Evolutionary conservation across 352 stramenopile genomes (phyloP).

Genomic region (Phytophthora europaea): DNA sequence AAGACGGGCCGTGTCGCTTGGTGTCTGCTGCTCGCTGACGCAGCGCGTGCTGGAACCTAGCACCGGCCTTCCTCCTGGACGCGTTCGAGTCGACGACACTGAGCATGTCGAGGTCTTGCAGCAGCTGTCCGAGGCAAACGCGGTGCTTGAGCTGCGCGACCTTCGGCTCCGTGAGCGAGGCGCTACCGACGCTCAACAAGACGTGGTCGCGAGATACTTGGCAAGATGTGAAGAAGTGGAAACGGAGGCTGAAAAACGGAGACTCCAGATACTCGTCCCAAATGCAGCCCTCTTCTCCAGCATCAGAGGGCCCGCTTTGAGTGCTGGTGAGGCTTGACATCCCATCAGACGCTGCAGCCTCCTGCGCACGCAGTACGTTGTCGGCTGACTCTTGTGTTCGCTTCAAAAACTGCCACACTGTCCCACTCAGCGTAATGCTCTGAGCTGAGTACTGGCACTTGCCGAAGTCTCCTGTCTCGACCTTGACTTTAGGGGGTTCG

Average conservation of each 20-base stretch:
- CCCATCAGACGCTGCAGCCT: neutral
- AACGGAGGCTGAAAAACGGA: conserved; percentile 67
- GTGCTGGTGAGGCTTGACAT: neutral
- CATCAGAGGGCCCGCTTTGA: neutral
- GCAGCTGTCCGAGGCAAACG: conserved; percentile 64
- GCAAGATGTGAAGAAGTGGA: conserved; percentile 80
- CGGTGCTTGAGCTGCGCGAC: conserved; percentile 73
- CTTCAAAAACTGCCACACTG: conserved; percentile 60
- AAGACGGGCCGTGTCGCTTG: conserved; percentile 6
- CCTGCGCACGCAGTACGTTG: neutral
- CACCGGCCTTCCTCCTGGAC: conserved; percentile 23
- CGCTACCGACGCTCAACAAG: conserved; percentile 75
- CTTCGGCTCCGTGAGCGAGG: conserved; percentile 69
- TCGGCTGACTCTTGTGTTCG: conserved; percentile 41
- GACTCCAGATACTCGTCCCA: conserved; percentile 82
- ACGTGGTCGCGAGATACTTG: conserved; percentile 81
- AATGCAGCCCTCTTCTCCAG: conserved; percentile 30
- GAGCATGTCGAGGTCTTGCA: conserved; percentile 72
- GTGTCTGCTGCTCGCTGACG: conserved; percentile 13
- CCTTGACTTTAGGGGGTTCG: conserved; percentile 50
- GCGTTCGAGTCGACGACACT: conserved; percentile 54
- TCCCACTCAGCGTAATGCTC: conserved; percentile 56
- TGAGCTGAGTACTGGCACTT: conserved; percentile 81
- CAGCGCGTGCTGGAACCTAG: conserved; percentile 53
- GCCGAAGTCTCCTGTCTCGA: conserved; percentile 74